A percentile compares a stretch with the other conserved stretches of the same genome.
Evolutionary conservation across 805 yeast genomes (phyloP).

Genomic region (Ogataea dorogensis): DNA sequence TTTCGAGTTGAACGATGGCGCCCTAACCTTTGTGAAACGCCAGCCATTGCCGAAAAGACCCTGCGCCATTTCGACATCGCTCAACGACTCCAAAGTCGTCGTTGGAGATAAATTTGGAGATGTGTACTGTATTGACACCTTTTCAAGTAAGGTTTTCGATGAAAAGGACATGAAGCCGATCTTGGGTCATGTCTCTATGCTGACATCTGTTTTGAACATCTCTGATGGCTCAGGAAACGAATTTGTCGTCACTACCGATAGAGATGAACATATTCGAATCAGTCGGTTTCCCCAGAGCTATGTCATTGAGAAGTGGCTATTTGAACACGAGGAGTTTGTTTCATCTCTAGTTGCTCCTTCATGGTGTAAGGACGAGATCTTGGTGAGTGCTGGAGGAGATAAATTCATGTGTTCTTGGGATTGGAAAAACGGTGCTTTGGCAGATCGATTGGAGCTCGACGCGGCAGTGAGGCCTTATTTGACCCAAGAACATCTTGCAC

Average conservation of each 20-base stretch:
- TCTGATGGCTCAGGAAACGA: constrained; percentile 41
- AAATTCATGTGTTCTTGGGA: constrained; percentile 71
- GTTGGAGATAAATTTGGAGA: constrained; percentile 97
- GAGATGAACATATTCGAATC: constrained; percentile 94
- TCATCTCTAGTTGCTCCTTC: constrained; percentile 59
- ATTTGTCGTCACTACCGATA: constrained; percentile 74
- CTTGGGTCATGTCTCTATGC: constrained; percentile 95
- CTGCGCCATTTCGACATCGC: constrained; percentile 66
- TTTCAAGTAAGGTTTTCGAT: constrained; percentile 34
- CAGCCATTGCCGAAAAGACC: constrained; percentile 91
- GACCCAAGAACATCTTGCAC: constrained; percentile 59
- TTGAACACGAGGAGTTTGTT: constrained; percentile 84
- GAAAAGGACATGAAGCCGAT: constrained; percentile 60
- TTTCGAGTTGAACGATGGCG: constrained; percentile 40
- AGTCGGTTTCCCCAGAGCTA: constrained; percentile 76
- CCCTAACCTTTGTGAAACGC: constrained; percentile 49
- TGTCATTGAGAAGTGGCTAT: constrained; percentile 77
- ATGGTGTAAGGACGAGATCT: constrained; percentile 43
- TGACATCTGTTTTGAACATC: constrained; percentile 66
- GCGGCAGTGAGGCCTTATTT: constrained; percentile 47
- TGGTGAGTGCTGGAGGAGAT: constrained; percentile 94
- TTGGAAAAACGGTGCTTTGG: constrained; percentile 51
- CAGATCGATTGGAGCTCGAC: constrained; percentile 36
- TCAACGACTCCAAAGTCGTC: constrained; percentile 49
- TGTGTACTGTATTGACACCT: constrained; percentile 63